A percentile compares a stretch with the other conserved stretches of the same genome.
These are phyloP conservation scores for Jatropha curcas DNA, from an alignment of 345 rosid genomes.

Conservation along the genomic window DNA sequence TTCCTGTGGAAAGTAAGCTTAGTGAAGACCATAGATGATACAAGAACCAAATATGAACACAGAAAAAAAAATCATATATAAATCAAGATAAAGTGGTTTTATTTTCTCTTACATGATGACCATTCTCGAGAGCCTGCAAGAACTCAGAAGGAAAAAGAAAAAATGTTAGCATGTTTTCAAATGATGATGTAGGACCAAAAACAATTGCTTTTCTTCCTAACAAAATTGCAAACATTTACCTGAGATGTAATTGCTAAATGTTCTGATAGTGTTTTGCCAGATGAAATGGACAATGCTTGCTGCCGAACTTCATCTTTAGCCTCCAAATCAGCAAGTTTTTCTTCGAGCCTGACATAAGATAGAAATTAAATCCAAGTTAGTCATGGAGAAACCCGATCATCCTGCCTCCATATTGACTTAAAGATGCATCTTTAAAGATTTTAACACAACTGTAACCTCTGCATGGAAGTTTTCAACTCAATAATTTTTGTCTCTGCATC, in stretches of 20 bases:
- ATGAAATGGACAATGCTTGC: constrained; percentile 52
- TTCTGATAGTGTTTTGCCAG: constrained; percentile 47
- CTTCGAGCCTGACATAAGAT: constrained; percentile 71
- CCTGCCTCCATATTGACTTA: constrained; percentile 1
- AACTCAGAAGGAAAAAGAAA: constrained; percentile 14
- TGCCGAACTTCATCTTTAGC: constrained; percentile 73
- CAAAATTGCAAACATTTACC: constrained; percentile 33
- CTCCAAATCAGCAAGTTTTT: constrained; percentile 77
- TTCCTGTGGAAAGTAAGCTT: constrained; percentile 47
- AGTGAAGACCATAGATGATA: constrained; percentile 10
- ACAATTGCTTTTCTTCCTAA: background rate
- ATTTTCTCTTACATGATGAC: constrained; percentile 53
- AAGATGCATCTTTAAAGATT: background rate
- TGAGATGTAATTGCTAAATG: constrained; percentile 36
- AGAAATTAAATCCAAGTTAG: background rate
- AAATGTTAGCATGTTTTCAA: background rate
- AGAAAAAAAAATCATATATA: background rate
- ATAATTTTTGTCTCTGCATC: constrained; percentile 84
- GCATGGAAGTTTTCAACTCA: constrained; percentile 83
- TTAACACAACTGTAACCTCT: constrained; percentile 42
- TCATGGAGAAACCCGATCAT: constrained; percentile 2
- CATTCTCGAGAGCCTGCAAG: constrained; percentile 80
- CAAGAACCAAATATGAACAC: constrained; percentile 1
- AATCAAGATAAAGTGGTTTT: constrained; percentile 38
- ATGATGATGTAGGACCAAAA: background rate